Evolutionary conservation across 345 rosid species (phyloP), one percentile per base, ranked within the genome.

Genomic region (Isatis tinctoria): DNA sequence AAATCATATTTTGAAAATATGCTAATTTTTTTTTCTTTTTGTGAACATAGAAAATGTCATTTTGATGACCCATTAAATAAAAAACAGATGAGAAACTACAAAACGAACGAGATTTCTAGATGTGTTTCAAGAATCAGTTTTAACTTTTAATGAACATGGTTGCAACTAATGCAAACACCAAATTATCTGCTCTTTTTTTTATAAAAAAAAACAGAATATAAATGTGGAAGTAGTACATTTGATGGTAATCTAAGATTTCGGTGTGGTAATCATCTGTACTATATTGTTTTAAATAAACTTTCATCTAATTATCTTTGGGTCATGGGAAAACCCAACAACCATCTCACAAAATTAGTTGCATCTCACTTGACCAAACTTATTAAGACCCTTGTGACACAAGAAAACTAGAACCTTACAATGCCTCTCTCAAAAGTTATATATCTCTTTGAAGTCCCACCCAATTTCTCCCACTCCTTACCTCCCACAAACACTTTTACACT

Each of bases 301-400:
- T 45, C 28, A 64, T 56, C 8, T 75, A 51, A 47, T n/a, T 30
- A 60, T 18, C 0, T 24, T 39, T 47, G 13, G 39, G 76, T 76
- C 66, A 64, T 57, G 64, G 54, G 72, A 70, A 64, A 76, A 37
- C 80, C 76, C 76, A 76, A 64, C 76, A 70, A 76, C 76, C 80
- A 70, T 76, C 80, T 63, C 58, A 65, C 61, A 39, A 14, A 76
- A 64, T 70, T 76, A 76, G 80, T 65, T 76, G 80, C 76, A 76
- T 70, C 76, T 76, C 72, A 35, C 76, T 76, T 49, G 75, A 57
- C 80, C 75, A 70, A 70, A 76, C 60, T 56, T 76, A 43, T 52
- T 13, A 54, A 63, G 65, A 63, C 22, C 53, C 72, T 76, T 70
- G 53, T 64, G 2, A 22, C 66, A 76, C 80, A 76, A 76, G 80